Conservation (phyloP, 2,329 filamentous ascomycete species). For the Aureobasidium melanogenum region DNA sequence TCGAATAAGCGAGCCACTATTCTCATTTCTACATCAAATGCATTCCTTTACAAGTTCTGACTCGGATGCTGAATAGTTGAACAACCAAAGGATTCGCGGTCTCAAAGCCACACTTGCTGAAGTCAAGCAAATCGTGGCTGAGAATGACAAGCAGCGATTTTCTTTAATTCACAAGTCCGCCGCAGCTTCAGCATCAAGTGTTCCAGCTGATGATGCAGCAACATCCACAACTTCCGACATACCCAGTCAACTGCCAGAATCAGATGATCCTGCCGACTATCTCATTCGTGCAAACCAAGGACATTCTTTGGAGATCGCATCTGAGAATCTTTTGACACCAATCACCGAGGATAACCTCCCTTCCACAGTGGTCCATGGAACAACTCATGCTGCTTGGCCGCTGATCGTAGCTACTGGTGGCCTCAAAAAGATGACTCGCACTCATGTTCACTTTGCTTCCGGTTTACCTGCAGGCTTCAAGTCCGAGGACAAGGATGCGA, state of each 20-base stretch:
- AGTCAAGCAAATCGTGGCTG: slow-evolving; percentile 57
- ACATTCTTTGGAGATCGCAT: slow-evolving; percentile 70
- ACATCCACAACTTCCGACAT: slow-evolving; percentile 15
- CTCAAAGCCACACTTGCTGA: slow-evolving; percentile 69
- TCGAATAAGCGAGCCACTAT: neutral
- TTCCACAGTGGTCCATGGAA: slow-evolving; percentile 67
- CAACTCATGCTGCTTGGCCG: slow-evolving; percentile 72
- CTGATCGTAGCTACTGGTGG: slow-evolving; percentile 68
- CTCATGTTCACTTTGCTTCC: slow-evolving; percentile 82
- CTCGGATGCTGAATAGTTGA: slow-evolving; percentile 34
- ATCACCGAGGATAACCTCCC: slow-evolving; percentile 45
- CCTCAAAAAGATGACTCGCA: slow-evolving; percentile 69
- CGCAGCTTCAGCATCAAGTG: slow-evolving; percentile 16
- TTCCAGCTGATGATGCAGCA: slow-evolving; percentile 15
- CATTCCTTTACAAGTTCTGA: neutral
- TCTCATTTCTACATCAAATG: neutral
- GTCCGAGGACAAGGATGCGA: slow-evolving; percentile 15
- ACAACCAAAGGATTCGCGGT: slow-evolving; percentile 53
- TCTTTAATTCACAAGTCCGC: slow-evolving; percentile 53
- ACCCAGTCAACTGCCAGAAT: slow-evolving; percentile 23
- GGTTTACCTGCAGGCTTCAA: slow-evolving; percentile 51
- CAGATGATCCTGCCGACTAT: slow-evolving; percentile 54
- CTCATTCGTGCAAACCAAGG: slow-evolving; percentile 94
- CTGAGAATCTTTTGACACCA: slow-evolving; percentile 60
- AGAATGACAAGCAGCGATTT: slow-evolving; percentile 88